Evolutionary conservation across 805 yeast genomes (phyloP).

Genomic region (Schwanniomyces vanrijiae): DNA sequence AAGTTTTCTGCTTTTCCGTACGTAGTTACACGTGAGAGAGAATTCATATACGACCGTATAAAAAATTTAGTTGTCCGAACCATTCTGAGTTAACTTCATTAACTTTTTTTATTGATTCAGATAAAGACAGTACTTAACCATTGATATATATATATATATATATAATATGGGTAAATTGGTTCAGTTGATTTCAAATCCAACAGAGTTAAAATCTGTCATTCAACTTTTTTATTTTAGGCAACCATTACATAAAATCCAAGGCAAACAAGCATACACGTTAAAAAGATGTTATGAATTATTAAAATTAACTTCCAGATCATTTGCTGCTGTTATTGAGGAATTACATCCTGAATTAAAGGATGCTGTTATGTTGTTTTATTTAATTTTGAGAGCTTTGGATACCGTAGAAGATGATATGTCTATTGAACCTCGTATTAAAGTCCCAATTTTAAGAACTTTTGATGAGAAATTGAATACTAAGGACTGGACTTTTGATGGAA

Average conservation of each 20-base stretch:
- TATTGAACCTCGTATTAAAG: slow-evolving; percentile 65
- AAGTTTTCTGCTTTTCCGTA: background rate
- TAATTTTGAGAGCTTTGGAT: slow-evolving; percentile 86
- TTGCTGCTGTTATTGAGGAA: slow-evolving; percentile 90
- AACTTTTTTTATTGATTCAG: background rate
- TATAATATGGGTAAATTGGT: slow-evolving; percentile 56
- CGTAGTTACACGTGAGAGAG: background rate
- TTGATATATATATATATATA: background rate
- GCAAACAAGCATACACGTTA: slow-evolving; percentile 28
- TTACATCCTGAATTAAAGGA: slow-evolving; percentile 85
- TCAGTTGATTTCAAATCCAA: slow-evolving; percentile 66
- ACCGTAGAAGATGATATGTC: slow-evolving; percentile 97
- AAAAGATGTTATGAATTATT: slow-evolving; percentile 68
- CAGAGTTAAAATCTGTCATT: slow-evolving; percentile 66
- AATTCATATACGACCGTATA: background rate
- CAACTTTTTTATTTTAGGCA: slow-evolving; percentile 57
- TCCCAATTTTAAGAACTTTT: slow-evolving; percentile 72
- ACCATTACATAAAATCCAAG: slow-evolving; percentile 50
- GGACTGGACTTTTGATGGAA: slow-evolving; percentile 83
- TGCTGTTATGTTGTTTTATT: slow-evolving; percentile 79
- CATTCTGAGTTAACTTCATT: background rate
- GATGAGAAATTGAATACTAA: slow-evolving; percentile 57
- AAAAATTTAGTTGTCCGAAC: background rate
- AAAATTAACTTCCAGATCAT: slow-evolving; percentile 78
- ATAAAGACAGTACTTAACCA: background rate